These are phyloP conservation scores for Gaeumannomyces tritici DNA, from an alignment of 2,329 filamentous ascomycete genomes.

Conservation along the genomic window DNA sequence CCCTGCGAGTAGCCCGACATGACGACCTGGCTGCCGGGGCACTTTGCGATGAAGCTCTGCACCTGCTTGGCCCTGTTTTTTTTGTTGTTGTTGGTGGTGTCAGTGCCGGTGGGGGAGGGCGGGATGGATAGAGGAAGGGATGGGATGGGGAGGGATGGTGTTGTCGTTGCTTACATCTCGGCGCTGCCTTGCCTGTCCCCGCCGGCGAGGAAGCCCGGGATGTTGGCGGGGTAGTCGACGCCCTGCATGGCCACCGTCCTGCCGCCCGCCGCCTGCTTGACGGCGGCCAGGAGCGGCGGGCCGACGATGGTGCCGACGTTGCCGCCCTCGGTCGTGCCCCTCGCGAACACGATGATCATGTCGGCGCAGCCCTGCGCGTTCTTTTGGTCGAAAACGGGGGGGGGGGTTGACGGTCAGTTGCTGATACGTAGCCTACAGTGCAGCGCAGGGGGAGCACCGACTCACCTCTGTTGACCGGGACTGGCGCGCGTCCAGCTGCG, in stretches of 20 bases:
- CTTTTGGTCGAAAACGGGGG: not conserved
- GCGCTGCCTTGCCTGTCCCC: conserved; percentile 11
- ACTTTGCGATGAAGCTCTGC: conserved; percentile 18
- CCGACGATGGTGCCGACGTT: conserved; percentile 17
- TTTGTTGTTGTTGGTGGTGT: not conserved
- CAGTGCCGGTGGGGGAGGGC: too few relatives aligned
- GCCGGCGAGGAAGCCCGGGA: conserved; percentile 13
- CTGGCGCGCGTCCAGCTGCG: not conserved
- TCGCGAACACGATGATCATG: conserved; percentile 17
- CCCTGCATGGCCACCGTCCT: conserved; percentile 15
- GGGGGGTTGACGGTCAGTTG: too few relatives aligned
- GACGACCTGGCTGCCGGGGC: conserved; percentile 29
- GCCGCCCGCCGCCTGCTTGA: conserved; percentile 9
- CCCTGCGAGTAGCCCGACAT: conserved; percentile 28
- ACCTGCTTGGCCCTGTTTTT: conserved; percentile 20
- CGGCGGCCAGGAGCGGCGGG: conserved; percentile 14
- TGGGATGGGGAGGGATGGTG: too few relatives aligned
- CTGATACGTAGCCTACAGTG: too few relatives aligned
- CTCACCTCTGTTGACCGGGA: not conserved
- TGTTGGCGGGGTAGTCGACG: conserved; percentile 15
- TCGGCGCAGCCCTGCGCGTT: conserved; percentile 5
- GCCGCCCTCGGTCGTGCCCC: conserved; percentile 17
- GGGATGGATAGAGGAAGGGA: not conserved
- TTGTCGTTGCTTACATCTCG: conserved; percentile 7
- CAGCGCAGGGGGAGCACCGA: not conserved